Conservation (phyloP, 2,329 filamentous ascomycete genomes). For the Neurospora sp. region DNA sequence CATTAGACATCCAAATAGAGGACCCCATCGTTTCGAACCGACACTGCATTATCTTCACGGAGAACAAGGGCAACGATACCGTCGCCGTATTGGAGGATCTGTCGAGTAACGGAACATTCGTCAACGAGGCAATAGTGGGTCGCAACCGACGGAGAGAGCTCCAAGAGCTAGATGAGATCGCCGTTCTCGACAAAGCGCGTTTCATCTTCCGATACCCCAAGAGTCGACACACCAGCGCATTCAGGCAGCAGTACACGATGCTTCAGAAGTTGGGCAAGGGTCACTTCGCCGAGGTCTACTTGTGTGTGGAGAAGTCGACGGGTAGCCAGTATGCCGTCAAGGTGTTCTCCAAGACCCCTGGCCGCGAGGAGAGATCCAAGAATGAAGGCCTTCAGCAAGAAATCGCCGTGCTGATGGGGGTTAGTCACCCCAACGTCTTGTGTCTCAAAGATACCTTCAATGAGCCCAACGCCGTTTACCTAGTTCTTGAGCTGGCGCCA, state of each 20-base stretch:
- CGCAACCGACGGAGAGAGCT: conserved; percentile 86
- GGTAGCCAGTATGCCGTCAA: conserved; percentile 87
- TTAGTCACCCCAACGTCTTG: conserved; percentile 85
- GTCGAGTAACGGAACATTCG: conserved; percentile 91
- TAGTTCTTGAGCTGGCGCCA: conserved; percentile 80
- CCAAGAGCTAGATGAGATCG: conserved; percentile 82
- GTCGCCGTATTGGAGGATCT: conserved; percentile 81
- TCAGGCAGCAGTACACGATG: conserved; percentile 77
- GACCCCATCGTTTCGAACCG: conserved; percentile 80
- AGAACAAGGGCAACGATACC: conserved; percentile 29
- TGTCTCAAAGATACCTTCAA: conserved; percentile 94
- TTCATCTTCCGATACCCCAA: conserved; percentile 90
- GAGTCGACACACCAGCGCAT: conserved; percentile 61
- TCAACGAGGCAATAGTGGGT: conserved; percentile 84
- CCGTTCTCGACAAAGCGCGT: conserved; percentile 71
- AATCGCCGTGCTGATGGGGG: conserved; percentile 93
- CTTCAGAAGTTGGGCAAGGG: conserved; percentile 28
- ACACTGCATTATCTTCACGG: conserved; percentile 44
- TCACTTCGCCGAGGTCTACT: conserved; percentile 16
- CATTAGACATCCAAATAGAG: conserved; percentile 58
- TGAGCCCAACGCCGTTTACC: conserved; percentile 79
- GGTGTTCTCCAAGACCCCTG: conserved; percentile 77
- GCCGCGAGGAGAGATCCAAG: conserved; percentile 74
- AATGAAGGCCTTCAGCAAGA: conserved; percentile 86
- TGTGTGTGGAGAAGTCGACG: conserved; percentile 66